These are phyloP conservation scores for Suhomyces atakaporum DNA, from an alignment of 1,139 yeast genomes.

Conservation along the genomic window DNA sequence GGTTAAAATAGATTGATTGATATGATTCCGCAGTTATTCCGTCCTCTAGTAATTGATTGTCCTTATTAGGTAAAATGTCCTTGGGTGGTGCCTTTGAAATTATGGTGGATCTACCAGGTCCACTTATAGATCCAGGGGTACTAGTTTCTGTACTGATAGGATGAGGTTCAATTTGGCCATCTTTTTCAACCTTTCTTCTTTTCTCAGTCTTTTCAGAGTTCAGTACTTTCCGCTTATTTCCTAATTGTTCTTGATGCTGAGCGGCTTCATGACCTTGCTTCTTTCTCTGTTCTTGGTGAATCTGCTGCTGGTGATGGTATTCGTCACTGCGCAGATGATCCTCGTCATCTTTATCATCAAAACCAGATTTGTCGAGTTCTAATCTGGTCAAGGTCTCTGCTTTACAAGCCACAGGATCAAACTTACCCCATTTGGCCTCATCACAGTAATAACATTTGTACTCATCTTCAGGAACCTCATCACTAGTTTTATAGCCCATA, in stretches of 20 bases:
- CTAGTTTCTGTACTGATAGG: neutral
- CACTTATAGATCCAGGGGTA: constrained; percentile 1
- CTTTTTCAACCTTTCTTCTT: constrained; percentile 22
- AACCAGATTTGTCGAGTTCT: constrained; percentile 15
- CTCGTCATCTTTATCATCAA: constrained; percentile 9
- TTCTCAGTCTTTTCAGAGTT: constrained; percentile 28
- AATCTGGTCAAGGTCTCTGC: constrained; percentile 38
- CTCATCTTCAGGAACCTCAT: constrained; percentile 76
- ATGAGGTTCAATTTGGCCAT: neutral
- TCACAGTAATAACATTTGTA: constrained; percentile 83
- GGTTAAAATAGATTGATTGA: constrained; percentile 51
- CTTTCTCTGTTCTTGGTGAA: constrained; percentile 11
- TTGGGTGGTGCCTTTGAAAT: constrained; percentile 5
- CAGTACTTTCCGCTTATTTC: constrained; percentile 33
- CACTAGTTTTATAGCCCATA: constrained; percentile 72
- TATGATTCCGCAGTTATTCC: constrained; percentile 51
- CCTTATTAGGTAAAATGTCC: constrained; percentile 36
- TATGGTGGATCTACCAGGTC: neutral
- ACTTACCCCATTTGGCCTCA: constrained; percentile 52
- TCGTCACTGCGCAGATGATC: constrained; percentile 6
- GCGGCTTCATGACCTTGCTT: constrained; percentile 11
- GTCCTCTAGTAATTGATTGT: constrained; percentile 42
- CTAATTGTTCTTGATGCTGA: constrained; percentile 3
- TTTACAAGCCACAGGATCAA: constrained; percentile 44
- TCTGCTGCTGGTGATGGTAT: constrained; percentile 11